Percentiles rank a stretch among this genome's conserved stretches.
Evolutionary conservation across 1,284 basidiomycete genomes (phyloP).

Genomic region (Rhodofomes roseus): DNA sequence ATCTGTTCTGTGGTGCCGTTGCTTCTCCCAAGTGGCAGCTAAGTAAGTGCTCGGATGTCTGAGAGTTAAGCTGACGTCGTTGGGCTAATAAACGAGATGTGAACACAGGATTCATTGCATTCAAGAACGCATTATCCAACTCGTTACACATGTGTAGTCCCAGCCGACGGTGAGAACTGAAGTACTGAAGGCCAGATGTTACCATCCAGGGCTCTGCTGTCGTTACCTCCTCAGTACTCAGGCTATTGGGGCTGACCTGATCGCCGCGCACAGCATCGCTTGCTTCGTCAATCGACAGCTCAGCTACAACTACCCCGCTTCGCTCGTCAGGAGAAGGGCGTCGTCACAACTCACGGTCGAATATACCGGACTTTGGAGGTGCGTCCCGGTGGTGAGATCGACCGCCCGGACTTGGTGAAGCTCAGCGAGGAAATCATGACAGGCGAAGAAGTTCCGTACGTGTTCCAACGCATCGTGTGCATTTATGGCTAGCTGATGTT

Average conservation of each 20-base stretch:
- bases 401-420: slow-evolving; percentile 90
- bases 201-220: too few relatives aligned
- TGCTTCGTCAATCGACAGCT: slow-evolving; percentile 98
- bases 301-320: slow-evolving; percentile 99
- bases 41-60: too few relatives aligned
- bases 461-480: background rate
- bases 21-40: too few relatives aligned
- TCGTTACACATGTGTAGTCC: too few relatives aligned
- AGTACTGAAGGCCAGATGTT: too few relatives aligned
- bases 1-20: too few relatives aligned
- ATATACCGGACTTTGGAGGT: slow-evolving; percentile 98
- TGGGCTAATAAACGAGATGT: too few relatives aligned
- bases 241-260: slow-evolving; percentile 91
- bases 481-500: background rate
- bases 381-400: slow-evolving; percentile 98
- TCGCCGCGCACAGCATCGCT: slow-evolving; percentile 94
- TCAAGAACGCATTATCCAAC: too few relatives aligned
- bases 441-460: slow-evolving; percentile 94
- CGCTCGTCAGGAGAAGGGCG: slow-evolving; percentile 87
- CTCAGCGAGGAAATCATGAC: slow-evolving; percentile 99
- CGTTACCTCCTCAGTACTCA: too few relatives aligned
- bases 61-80: too few relatives aligned
- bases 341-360: slow-evolving; percentile 98
- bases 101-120: too few relatives aligned
- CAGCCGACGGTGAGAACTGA: too few relatives aligned